Base-by-base conservation (phyloP, 768 basidiomycete species). In the Kwoniella europaea region DNA sequence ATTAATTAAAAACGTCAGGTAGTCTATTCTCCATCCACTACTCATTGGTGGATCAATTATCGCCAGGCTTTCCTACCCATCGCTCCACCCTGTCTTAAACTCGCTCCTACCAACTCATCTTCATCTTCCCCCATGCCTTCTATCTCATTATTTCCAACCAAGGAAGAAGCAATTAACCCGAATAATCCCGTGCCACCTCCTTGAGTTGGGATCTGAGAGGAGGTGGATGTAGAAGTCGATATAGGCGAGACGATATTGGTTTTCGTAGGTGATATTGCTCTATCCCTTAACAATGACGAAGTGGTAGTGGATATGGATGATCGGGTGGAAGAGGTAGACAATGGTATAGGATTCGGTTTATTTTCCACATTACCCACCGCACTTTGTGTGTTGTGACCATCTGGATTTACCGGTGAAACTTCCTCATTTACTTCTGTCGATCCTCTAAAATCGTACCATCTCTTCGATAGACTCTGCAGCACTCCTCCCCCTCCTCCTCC, bases 391-490 rank as follows among this genome's bases (percentile, higher is more conserved):
- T 35, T 35, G 35, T 35, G 35, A 35, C 35, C 63, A 10, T 67
- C 65, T 18, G 65, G 71, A 46, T 71, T 71, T 20, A 63, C 52
- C 7, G 66, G 71, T 29, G 65, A 57, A 27, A 63, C 46, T 20
- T 72, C 71, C 46, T 46, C 63, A 24, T 20, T 22, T 10, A 43
- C 50, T 18, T 50, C 46, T 3, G 53, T 29, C 18, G 67, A 46
- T 44, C 58, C 68, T 66, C 72, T 43, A 24, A 73, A 73, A 10
- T 62, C 63, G 50, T 70, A 73, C 53, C 65, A 67, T 43, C 63
- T 65, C 24, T 44, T 69, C 46, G 72, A 70, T 4, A 73, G 18
- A 41, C 50, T 67, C 43, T 70, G 66, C 10, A 73, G 44, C 22
- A 73, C 59, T 18, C 72, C 72, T 63, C 72, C 63, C 2, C 72